Percentiles rank a stretch among this genome's conserved stretches.
Conservation (phyloP, 2,329 filamentous ascomycete species). For the Aspergillus ochraceoroseus region DNA sequence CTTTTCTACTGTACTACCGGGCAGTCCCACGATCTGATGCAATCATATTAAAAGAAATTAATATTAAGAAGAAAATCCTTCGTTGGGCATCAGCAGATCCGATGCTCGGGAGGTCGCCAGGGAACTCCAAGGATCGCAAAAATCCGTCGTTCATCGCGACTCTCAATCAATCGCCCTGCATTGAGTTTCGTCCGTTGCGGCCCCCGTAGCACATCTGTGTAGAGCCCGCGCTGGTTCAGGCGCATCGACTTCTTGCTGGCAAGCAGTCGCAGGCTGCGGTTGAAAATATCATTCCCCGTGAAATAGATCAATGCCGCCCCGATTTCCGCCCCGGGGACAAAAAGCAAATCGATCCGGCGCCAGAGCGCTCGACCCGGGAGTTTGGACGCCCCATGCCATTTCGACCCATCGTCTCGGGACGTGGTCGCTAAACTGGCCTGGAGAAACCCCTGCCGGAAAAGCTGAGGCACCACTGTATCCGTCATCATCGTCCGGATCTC, state of each 20-base stretch:
- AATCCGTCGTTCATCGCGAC: slow-evolving; percentile 20
- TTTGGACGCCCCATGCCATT: slow-evolving; percentile 83
- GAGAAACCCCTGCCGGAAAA: slow-evolving; percentile 62
- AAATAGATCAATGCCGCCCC: slow-evolving; percentile 92
- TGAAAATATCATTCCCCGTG: slow-evolving; percentile 92
- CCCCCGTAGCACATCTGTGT: slow-evolving; percentile 53
- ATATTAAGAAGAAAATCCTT: background rate
- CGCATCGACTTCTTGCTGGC: slow-evolving; percentile 77
- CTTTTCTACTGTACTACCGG: slow-evolving; percentile 2
- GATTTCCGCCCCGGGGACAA: slow-evolving; percentile 72
- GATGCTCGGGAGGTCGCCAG: slow-evolving; percentile 71
- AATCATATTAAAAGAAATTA: too few relatives aligned
- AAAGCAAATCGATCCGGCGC: slow-evolving; percentile 78
- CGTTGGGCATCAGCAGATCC: slow-evolving; percentile 58
- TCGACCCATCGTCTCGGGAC: slow-evolving; percentile 58
- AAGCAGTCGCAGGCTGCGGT: slow-evolving; percentile 74
- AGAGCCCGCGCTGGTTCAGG: slow-evolving; percentile 78
- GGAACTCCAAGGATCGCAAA: slow-evolving; percentile 21
- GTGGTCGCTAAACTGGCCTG: slow-evolving; percentile 62
- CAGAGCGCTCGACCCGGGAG: slow-evolving; percentile 59
- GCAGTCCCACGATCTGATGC: background rate
- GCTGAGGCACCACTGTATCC: slow-evolving; percentile 55
- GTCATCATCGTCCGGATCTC: slow-evolving; percentile 61
- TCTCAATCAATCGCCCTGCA: slow-evolving; percentile 18
- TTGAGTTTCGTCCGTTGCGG: slow-evolving; percentile 18